Conservation (phyloP, 1,284 basidiomycete species). For the Ceratobasidium theobromae region DNA sequence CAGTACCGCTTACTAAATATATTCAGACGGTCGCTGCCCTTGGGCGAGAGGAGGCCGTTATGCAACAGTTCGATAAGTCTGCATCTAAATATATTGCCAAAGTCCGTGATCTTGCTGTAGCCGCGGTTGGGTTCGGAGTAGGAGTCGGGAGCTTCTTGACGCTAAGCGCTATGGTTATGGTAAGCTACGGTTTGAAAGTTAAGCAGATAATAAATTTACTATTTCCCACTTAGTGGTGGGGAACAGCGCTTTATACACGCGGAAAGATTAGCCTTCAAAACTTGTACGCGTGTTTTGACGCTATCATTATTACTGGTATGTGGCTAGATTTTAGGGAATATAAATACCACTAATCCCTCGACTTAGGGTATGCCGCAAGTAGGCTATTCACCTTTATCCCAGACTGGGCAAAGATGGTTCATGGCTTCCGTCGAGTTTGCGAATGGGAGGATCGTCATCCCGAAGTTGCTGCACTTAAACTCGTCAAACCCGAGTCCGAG, state of each 20-base stretch:
- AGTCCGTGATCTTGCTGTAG: conserved; percentile 40
- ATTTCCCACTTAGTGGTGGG: conserved; percentile 10
- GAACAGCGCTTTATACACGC: conserved; percentile 14
- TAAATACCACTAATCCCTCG: not conserved
- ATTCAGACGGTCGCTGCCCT: conserved; percentile 44
- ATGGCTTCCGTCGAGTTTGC: conserved; percentile 34
- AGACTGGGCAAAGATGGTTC: conserved; percentile 40
- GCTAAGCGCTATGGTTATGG: conserved; percentile 39
- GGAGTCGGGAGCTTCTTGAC: conserved; percentile 44
- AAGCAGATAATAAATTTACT: not conserved
- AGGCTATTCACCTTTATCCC: conserved; percentile 37
- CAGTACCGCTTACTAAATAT: not conserved
- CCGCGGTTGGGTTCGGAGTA: conserved; percentile 43
- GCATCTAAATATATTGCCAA: conserved; percentile 37
- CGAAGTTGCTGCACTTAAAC: conserved; percentile 27
- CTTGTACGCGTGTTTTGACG: conserved; percentile 44
- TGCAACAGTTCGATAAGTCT: conserved; percentile 40
- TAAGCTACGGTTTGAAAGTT: conserved; percentile 35
- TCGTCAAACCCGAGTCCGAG: not conserved
- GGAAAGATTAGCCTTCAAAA: conserved; percentile 25
- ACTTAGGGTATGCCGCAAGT: not conserved
- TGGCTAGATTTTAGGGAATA: not conserved
- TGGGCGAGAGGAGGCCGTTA: conserved; percentile 43
- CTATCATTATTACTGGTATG: conserved; percentile 42
- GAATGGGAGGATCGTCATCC: conserved; percentile 41